Evolutionary conservation across 805 yeast species (phyloP).

Genomic region (Middelhovenomyces tepae): DNA sequence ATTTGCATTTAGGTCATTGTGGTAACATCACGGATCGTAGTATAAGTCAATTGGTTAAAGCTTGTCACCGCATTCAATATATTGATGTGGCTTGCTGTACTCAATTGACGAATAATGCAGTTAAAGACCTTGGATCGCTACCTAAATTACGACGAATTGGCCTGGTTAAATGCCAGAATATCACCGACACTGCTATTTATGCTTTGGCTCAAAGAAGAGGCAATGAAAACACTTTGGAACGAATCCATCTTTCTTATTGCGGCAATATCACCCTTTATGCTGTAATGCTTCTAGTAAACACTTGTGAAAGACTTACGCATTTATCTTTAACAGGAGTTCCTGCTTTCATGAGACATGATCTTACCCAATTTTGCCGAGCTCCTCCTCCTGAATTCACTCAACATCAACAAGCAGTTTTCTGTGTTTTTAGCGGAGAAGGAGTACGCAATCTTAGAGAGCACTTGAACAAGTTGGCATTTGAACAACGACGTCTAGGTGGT

Average conservation of each 20-base stretch:
- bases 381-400: conserved; percentile 90
- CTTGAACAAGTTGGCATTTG: conserved; percentile 31
- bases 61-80: conserved; percentile 79
- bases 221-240: conserved; percentile 72
- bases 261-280: conserved; percentile 72
- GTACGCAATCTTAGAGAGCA: conserved; percentile 67
- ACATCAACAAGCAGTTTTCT: conserved; percentile 74
- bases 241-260: conserved; percentile 91
- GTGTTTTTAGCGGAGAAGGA: conserved; percentile 90
- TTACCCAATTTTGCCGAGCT: conserved; percentile 77
- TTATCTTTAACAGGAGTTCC: conserved; percentile 85
- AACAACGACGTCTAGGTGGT: not conserved
- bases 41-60: conserved; percentile 60
- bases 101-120: conserved; percentile 75
- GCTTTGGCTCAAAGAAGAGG: conserved; percentile 55
- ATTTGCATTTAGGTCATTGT: conserved; percentile 92
- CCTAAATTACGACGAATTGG: conserved; percentile 86
- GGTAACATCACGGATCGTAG: conserved; percentile 83
- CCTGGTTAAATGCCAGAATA: conserved; percentile 79
- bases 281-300: conserved; percentile 59
- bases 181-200: conserved; percentile 75
- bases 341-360: conserved; percentile 79
- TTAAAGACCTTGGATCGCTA: conserved; percentile 64
- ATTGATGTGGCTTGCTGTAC: conserved; percentile 93
- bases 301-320: conserved; percentile 83